Base-by-base conservation (phyloP, 2,329 filamentous ascomycete genomes). In the Venturia carpophila region DNA sequence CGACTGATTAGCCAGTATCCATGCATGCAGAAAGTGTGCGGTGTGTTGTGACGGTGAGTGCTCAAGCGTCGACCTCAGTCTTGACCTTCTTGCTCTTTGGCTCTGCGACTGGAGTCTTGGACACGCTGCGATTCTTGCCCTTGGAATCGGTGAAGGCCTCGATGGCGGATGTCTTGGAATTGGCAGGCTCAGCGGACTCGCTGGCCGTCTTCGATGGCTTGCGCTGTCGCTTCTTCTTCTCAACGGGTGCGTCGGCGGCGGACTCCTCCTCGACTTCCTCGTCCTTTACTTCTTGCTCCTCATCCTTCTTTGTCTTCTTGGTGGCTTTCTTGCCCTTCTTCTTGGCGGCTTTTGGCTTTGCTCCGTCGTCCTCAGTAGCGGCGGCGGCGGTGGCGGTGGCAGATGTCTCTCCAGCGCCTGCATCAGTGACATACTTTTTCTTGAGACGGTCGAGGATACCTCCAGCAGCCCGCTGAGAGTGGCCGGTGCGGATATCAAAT, bases 351-450 rank as follows among this genome's bases (percentile, higher is more conserved):
- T 47, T 47, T 34, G n/a, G n/a, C 21, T 47, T 45, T 11, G n/a
- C 7, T 42, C 52, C 24, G 41, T 42, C 60, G 1, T 42, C 39
- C 2, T 61, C 24, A 15, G 37, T 30, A 10, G 37, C 60, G n/a
- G 24, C 42, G 5, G 30, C 11, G 6, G 58, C 17, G 11, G 34
- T 49, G n/a, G 41, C 34, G 41, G 60, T 34, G 30, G 30, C 30
- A 6, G 30, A 34, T 34, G 6, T 4, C 41, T 43, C 24, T 62
- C 41, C 43, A 27, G 7, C 34, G 61, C 43, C 45, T 42, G 60
- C 60, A 30, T 47, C 34, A 42, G 24, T 39, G 43, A 63, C 45
- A 43, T 49, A 63, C 15, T 63, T 41, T 30, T 63, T 63, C 61
- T 63, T 63, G 24, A 63, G 45, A n/a, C 45, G 41, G 7, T 47